phyloP scores from a whole-genome alignment of 2,329 filamentous ascomycete species.

The Penicillium expansum region DNA sequence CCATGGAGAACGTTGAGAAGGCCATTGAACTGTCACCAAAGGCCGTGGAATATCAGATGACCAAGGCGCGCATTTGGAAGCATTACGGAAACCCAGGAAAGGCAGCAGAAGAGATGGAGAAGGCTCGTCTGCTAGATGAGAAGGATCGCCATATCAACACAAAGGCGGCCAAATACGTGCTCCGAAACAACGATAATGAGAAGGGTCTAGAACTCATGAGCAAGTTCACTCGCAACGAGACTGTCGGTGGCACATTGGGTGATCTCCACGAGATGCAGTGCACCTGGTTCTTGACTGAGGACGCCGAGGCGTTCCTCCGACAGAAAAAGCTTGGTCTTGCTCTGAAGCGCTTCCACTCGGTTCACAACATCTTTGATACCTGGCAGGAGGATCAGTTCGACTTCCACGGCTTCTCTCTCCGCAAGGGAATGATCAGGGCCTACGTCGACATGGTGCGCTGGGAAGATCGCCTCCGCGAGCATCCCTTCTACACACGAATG shows the following conservation, averaged over 20 bases:
- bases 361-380: slow-evolving; percentile 90
- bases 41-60: slow-evolving; percentile 90
- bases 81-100: slow-evolving; percentile 76
- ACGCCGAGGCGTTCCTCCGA: slow-evolving; percentile 83
- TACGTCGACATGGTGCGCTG: slow-evolving; percentile 96
- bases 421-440: slow-evolving; percentile 91
- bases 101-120: slow-evolving; percentile 84
- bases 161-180: slow-evolving; percentile 94
- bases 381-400: slow-evolving; percentile 99
- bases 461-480: slow-evolving; percentile 87
- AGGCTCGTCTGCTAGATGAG: slow-evolving; percentile 78
- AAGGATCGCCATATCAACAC: slow-evolving; percentile 98
- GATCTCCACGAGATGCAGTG: slow-evolving; percentile 98
- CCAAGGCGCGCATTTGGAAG: slow-evolving; percentile 92
- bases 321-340: slow-evolving; percentile 80
- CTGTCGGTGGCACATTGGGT: slow-evolving; percentile 78
- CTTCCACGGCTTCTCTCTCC: slow-evolving; percentile 95
- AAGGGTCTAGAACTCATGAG: slow-evolving; percentile 83
- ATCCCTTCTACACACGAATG: slow-evolving; percentile 86
- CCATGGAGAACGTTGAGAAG: slow-evolving; percentile 76
- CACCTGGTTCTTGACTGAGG: slow-evolving; percentile 94
- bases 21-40: slow-evolving; percentile 75
- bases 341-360: slow-evolving; percentile 83
- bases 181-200: slow-evolving; percentile 88
- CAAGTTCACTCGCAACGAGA: slow-evolving; percentile 90